phyloP scores from a whole-genome alignment of 2,329 filamentous ascomycete genomes.

The Xylariomycetidae sp. region DNA sequence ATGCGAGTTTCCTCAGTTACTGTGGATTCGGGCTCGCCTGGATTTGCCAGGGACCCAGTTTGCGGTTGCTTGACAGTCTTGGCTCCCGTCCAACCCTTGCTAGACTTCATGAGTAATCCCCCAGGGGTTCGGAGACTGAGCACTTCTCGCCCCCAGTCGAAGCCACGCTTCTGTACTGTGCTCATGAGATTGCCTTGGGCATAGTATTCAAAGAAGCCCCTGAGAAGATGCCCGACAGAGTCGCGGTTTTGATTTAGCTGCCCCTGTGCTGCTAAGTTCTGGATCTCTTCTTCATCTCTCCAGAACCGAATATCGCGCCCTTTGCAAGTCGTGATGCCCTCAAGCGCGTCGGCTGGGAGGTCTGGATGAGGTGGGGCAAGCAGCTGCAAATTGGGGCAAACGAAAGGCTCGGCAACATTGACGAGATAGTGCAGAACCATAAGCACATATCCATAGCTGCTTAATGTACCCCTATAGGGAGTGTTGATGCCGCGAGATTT shows the following conservation, averaged over 20 bases:
- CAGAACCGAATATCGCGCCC: slow-evolving; percentile 73
- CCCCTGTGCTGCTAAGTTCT: slow-evolving; percentile 48
- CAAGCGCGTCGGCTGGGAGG: slow-evolving; percentile 30
- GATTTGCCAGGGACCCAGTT: slow-evolving; percentile 23
- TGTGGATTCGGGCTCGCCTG: slow-evolving; percentile 10
- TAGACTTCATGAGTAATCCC: slow-evolving; percentile 65
- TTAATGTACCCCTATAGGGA: slow-evolving; percentile 77
- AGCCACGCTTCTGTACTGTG: slow-evolving; percentile 48
- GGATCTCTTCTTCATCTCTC: slow-evolving; percentile 66
- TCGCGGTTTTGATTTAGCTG: slow-evolving; percentile 64
- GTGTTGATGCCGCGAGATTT: slow-evolving; percentile 81
- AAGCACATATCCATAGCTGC: slow-evolving; percentile 84
- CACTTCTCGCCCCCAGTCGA: slow-evolving; percentile 76
- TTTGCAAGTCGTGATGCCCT: slow-evolving; percentile 44
- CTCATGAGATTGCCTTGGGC: slow-evolving; percentile 54
- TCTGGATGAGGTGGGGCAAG: slow-evolving; percentile 34
- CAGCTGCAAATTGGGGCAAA: slow-evolving; percentile 76
- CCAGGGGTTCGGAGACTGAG: slow-evolving; percentile 68
- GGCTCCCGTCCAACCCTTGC: slow-evolving; percentile 83
- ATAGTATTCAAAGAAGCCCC: slow-evolving; percentile 86
- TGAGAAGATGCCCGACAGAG: slow-evolving; percentile 63
- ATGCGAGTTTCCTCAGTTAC: too few species aligned
- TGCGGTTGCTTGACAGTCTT: slow-evolving; percentile 59
- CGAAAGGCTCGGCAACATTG: slow-evolving; percentile 73
- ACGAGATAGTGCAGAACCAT: slow-evolving; percentile 91